Evolutionary conservation across 129 eudicot genomes (phyloP), one percentile per base, ranked within the genome.

Genomic region (Chrysanthemum seticuspe): DNA sequence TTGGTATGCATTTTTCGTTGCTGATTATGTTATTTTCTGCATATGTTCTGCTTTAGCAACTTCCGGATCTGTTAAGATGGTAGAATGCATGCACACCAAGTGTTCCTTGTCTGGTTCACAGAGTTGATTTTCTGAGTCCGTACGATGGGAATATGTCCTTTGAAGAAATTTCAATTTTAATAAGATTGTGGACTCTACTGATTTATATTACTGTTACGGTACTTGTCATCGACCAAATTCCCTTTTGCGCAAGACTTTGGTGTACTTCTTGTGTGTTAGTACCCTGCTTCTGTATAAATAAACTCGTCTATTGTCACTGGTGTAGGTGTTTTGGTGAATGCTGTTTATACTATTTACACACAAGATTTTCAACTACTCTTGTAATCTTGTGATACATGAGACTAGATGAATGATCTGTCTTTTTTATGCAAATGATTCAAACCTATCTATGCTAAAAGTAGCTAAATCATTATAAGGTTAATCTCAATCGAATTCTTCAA

Each of bases 21-120:
- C 49, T 62, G 15, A 16, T 64, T 12, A 53, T 9, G 7, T 52
- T 52, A 27, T 4, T n/a, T 69, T 53, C 63, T 29, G 1, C 36
- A 29, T 29, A 2, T 53, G 9, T 70, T 70, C 11, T 70, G 74
- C 74, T 54, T 31, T 21, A 70, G 74, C 52, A 31, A 15, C 63
- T 54, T 53, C 50, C 50, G 61, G 73, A 52, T 51, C 73, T 12
- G 13, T 68, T 62, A 29, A 27, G 67, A 13, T 13, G 67, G 67
- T n/a, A 23, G 49, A 47, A 52, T 52, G 13, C 21, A 52, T 51
- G 62, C 60, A 27, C 25, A 6, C 50, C 52, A 44, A 1, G 23
- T 23, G 49, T 68, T 21, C 36, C 6, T n/a, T 13, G 67, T 62
- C 12, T 53, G 48, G 7, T 62, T 29, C 16, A 62, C 11, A 7